Evolutionary conservation across 2,329 filamentous ascomycete species (phyloP).

Genomic region (Epicoccum nigrum): DNA sequence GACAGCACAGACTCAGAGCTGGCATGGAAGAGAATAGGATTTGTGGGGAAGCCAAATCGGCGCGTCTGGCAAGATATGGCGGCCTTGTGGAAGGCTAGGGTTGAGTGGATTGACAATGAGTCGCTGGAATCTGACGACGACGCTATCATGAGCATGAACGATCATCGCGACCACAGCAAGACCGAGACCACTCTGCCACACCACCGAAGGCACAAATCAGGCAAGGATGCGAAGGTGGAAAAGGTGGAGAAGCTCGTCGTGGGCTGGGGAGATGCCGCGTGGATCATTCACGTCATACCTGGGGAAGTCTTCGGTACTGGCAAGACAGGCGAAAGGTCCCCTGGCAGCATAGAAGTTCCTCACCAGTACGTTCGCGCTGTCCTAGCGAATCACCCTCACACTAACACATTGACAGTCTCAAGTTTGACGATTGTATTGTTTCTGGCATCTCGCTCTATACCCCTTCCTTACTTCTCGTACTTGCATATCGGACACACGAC

Average conservation of each 20-base stretch:
- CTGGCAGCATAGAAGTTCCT: constrained; percentile 85
- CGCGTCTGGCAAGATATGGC: constrained; percentile 96
- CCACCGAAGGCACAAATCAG: constrained; percentile 53
- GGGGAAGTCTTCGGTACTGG: constrained; percentile 68
- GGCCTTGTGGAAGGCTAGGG: constrained; percentile 87
- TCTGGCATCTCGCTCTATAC: constrained; percentile 97
- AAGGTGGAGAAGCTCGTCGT: constrained; percentile 78
- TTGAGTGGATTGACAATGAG: constrained; percentile 91
- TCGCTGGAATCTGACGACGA: constrained; percentile 76
- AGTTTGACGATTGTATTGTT: constrained; percentile 94
- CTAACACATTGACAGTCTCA: constrained; percentile 61
- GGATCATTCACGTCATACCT: constrained; percentile 90
- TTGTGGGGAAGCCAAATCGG: constrained; percentile 85
- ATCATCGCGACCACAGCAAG: constrained; percentile 39
- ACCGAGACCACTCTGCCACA: constrained; percentile 42
- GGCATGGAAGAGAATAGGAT: constrained; percentile 93
- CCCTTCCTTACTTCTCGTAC: constrained; percentile 84
- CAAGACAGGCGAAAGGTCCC: constrained; percentile 71
- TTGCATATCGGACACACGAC: constrained; percentile 84
- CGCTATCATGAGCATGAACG: constrained; percentile 47
- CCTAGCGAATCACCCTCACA: constrained; percentile 27
- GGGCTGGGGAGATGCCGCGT: constrained; percentile 94
- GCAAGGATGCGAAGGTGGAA: constrained; percentile 38
- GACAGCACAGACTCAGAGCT: constrained; percentile 77
- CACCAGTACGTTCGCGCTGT: constrained; percentile 72